Percentiles rank a stretch among this genome's conserved stretches.
phyloP scores from a whole-genome alignment of 176 grass and related monocot species.

The Tillandsia fasciculata region DNA sequence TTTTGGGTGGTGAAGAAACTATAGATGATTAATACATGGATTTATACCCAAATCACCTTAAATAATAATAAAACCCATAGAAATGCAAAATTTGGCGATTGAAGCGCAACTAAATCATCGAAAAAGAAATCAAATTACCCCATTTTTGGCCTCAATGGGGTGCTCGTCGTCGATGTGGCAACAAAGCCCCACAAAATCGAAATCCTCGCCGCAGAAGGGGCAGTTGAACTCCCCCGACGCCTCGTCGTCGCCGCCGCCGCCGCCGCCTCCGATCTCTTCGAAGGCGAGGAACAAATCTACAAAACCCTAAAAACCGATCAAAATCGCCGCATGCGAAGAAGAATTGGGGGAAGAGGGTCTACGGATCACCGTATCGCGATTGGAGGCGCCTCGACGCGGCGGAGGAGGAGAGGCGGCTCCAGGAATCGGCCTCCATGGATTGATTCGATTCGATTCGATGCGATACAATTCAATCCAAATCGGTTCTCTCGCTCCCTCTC shows the following conservation, averaged over 20 bases:
- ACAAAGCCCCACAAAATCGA: slow-evolving; percentile 70
- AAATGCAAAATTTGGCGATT: not conserved
- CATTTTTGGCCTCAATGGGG: slow-evolving; percentile 54
- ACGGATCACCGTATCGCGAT: slow-evolving; percentile 43
- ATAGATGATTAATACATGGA: too few relatives aligned
- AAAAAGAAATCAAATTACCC: slow-evolving; percentile 32
- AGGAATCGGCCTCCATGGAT: slow-evolving; percentile 36
- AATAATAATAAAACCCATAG: not conserved
- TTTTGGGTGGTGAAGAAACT: too few relatives aligned
- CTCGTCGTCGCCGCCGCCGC: slow-evolving; percentile 36
- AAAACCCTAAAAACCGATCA: not conserved
- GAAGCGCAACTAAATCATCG: not conserved
- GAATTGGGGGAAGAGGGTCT: not conserved
- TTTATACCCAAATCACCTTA: too few relatives aligned
- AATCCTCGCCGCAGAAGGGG: slow-evolving; percentile 76
- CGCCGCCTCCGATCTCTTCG: slow-evolving; percentile 47
- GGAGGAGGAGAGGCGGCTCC: slow-evolving; percentile 46
- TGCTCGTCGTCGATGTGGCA: slow-evolving; percentile 90
- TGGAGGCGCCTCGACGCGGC: slow-evolving; percentile 56
- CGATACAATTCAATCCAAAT: not conserved
- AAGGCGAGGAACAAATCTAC: slow-evolving; percentile 66
- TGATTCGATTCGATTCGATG: not conserved
- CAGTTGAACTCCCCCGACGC: slow-evolving; percentile 46
- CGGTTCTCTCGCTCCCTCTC: too few relatives aligned
- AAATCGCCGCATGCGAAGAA: not conserved